Percentiles rank a stretch among this genome's conserved stretches.
These are phyloP conservation scores for Anethum foeniculum DNA, from an alignment of 140 eudicot genomes.

Conservation along the genomic window DNA sequence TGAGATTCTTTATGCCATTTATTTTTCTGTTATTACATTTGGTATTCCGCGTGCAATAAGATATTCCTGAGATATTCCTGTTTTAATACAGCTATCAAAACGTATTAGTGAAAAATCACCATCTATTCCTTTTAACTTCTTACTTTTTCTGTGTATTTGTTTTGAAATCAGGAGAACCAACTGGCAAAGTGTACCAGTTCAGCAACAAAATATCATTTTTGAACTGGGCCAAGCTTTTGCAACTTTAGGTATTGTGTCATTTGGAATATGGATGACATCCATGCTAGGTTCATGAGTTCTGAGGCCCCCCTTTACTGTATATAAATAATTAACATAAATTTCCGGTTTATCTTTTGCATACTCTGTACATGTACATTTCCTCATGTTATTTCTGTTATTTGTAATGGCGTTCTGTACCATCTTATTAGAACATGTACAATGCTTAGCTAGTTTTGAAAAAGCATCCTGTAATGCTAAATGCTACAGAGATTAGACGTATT, in stretches of 20 bases:
- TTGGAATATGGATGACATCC: conserved; percentile 89
- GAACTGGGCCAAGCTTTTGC: conserved; percentile 90
- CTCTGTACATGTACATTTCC: conserved; percentile 18
- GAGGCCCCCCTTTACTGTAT: conserved; percentile 26
- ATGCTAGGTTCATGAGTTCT: conserved; percentile 32
- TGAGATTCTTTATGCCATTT: background rate
- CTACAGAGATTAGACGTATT: background rate
- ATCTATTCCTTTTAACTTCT: background rate
- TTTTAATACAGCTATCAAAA: background rate
- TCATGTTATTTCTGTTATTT: background rate
- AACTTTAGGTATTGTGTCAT: conserved; percentile 62
- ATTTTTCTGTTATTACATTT: background rate
- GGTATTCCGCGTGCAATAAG: background rate
- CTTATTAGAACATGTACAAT: background rate
- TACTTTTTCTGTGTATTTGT: background rate
- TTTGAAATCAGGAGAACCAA: conserved; percentile 61
- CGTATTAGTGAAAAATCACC: background rate
- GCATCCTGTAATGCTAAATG: background rate
- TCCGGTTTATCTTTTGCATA: conserved; percentile 12
- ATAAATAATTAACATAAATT: conserved; percentile 25
- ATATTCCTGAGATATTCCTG: background rate
- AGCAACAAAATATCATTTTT: conserved; percentile 45
- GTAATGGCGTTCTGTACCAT: conserved; percentile 13
- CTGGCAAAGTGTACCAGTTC: conserved; percentile 59
- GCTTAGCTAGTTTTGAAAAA: background rate